A percentile compares a stretch with the other conserved stretches of the same genome.
phyloP scores from a whole-genome alignment of 176 grass and related monocot genomes.

The Avena insularis region DNA sequence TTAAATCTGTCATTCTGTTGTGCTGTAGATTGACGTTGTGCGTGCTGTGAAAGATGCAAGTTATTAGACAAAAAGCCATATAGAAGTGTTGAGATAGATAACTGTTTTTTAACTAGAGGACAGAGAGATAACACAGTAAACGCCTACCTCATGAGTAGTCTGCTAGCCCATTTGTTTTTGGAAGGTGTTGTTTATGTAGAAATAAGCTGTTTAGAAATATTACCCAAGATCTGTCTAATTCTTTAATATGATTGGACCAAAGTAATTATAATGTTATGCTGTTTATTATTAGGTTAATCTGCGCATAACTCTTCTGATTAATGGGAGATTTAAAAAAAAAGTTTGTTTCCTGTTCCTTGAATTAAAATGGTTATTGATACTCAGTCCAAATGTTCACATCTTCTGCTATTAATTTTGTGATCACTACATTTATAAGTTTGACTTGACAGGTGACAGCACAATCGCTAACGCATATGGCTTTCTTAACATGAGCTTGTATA shows the following conservation, averaged over 20 bases:
- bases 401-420: neutral
- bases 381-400: neutral
- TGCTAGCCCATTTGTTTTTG: neutral
- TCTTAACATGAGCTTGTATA: neutral
- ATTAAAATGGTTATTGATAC: neutral
- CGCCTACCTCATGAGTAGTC: neutral
- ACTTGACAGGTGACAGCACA: too few relatives aligned
- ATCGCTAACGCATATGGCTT: too few relatives aligned
- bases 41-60: neutral
- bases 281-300: neutral
- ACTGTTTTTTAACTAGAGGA: neutral
- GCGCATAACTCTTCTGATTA: neutral
- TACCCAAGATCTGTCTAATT: neutral
- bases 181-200: slow-evolving; percentile 3
- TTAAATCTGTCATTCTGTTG: neutral
- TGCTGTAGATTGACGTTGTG: neutral
- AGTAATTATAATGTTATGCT: neutral
- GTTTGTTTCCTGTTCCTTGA: neutral
- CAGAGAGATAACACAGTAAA: neutral
- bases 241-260: neutral
- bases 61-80: neutral
- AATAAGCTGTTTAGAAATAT: slow-evolving; percentile 1
- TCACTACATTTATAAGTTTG: neutral
- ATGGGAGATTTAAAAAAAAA: neutral
- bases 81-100: neutral